A percentile compares a stretch with the other conserved stretches of the same genome.
phyloP scores from a whole-genome alignment of 2,329 filamentous ascomycete species.

The Capronia coronata region DNA sequence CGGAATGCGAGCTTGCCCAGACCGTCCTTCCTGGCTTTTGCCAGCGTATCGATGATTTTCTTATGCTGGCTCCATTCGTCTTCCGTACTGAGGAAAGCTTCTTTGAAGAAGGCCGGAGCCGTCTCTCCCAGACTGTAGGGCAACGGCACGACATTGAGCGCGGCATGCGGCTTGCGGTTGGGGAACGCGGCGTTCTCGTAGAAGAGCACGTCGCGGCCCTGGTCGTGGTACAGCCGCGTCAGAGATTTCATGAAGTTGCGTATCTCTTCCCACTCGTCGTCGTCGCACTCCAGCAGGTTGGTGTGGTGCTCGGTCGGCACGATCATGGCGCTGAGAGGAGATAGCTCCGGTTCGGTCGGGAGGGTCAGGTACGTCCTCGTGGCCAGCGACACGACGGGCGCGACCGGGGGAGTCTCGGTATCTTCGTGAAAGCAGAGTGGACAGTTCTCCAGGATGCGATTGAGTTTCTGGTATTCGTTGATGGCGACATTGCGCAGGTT shows the following conservation, averaged over 20 bases:
- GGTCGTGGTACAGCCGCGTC: conserved; percentile 88
- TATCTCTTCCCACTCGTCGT: conserved; percentile 98
- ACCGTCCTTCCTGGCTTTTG: conserved; percentile 49
- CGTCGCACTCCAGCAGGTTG: conserved; percentile 94
- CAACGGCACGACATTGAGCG: conserved; percentile 77
- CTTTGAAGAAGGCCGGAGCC: conserved; percentile 88
- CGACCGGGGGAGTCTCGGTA: conserved; percentile 65
- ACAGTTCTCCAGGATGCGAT: conserved; percentile 76
- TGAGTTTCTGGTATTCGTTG: conserved; percentile 81
- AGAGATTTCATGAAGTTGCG: conserved; percentile 98
- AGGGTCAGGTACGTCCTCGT: conserved; percentile 84
- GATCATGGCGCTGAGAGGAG: conserved; percentile 75
- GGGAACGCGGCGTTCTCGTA: conserved; percentile 93
- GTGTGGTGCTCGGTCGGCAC: conserved; percentile 78
- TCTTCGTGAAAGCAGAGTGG: conserved; percentile 92
- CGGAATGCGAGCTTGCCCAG: conserved; percentile 77
- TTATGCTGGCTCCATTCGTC: conserved; percentile 95
- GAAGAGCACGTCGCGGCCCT: conserved; percentile 87
- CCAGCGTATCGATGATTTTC: conserved; percentile 81
- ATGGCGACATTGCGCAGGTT: conserved; percentile 85
- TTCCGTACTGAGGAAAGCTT: conserved; percentile 81
- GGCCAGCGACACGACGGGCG: conserved; percentile 77
- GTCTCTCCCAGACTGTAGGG: conserved; percentile 87
- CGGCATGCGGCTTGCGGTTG: conserved; percentile 71
- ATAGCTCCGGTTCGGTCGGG: conserved; percentile 81